phyloP scores from a whole-genome alignment of 1,139 yeast genomes.

The Protomyces macrosporus region DNA sequence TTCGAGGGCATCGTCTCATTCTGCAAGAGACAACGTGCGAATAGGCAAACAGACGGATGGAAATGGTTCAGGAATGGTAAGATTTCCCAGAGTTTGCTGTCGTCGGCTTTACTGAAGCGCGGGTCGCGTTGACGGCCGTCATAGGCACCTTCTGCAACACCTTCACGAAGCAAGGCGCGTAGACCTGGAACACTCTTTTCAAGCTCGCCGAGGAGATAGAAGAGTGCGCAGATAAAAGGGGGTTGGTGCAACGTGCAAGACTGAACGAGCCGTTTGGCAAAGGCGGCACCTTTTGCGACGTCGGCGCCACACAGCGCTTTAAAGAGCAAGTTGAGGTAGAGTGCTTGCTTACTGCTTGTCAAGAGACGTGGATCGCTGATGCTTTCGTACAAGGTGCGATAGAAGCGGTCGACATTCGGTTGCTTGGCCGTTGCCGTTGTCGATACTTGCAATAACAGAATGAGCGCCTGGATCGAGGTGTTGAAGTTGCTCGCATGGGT shows the following conservation, averaged over 20 bases:
- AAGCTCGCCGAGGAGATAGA: conserved; percentile 67
- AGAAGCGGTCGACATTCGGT: conserved; percentile 60
- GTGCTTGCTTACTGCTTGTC: conserved; percentile 79
- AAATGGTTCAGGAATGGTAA: conserved; percentile 67
- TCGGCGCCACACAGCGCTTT: conserved; percentile 75
- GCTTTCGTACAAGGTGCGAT: conserved; percentile 84
- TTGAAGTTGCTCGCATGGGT: conserved; percentile 93
- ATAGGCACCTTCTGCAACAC: conserved; percentile 43
- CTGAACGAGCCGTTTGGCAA: conserved; percentile 85
- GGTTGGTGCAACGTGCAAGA: conserved; percentile 61
- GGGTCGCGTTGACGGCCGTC: conserved; percentile 93
- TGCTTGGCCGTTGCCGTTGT: conserved; percentile 32
- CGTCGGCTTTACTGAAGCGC: conserved; percentile 70
- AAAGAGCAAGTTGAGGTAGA: conserved; percentile 77
- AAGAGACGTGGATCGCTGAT: conserved; percentile 78
- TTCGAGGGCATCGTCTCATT: conserved; percentile 50
- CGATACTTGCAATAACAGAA: conserved; percentile 70
- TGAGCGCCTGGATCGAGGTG: conserved; percentile 88
- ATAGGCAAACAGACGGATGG: conserved; percentile 86
- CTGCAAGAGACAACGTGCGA: conserved; percentile 55
- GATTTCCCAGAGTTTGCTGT: conserved; percentile 77
- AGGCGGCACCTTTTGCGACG: conserved; percentile 68
- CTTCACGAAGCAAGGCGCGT: conserved; percentile 44
- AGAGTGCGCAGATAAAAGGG: conserved; percentile 74
- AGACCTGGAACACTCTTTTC: conserved; percentile 51